A percentile compares a stretch with the other conserved stretches of the same genome.
These are phyloP conservation scores for Purshia tridentata DNA, from an alignment of 306 rosid genomes.

Conservation along the genomic window DNA sequence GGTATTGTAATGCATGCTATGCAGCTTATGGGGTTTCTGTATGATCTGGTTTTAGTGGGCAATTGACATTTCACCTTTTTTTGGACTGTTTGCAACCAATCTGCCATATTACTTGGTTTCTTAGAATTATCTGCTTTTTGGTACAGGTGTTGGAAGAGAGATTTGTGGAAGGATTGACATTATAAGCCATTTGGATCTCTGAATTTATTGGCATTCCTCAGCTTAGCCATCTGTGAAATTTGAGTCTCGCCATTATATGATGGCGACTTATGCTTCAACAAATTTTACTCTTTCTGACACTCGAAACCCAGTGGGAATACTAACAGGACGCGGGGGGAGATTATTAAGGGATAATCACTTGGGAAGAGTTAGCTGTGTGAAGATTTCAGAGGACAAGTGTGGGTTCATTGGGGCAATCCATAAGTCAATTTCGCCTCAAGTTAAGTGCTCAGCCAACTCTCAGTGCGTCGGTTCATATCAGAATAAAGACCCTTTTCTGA, in stretches of 20 bases:
- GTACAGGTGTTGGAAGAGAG: conserved; percentile 45
- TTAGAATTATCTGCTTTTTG: conserved; percentile 9
- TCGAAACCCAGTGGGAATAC: conserved; percentile 55
- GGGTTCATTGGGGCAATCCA: conserved; percentile 38
- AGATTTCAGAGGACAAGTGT: conserved; percentile 39
- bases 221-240: conserved; percentile 18
- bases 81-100: not conserved
- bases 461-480: conserved; percentile 54
- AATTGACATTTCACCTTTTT: not conserved
- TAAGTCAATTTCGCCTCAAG: conserved; percentile 45
- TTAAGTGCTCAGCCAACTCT: conserved; percentile 60
- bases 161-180: conserved; percentile 29
- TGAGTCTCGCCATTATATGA: conserved; percentile 31
- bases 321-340: conserved; percentile 58
- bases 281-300: conserved; percentile 53
- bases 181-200: conserved; percentile 30
- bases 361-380: conserved; percentile 41
- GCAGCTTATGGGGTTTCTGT: conserved; percentile 13
- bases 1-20: not conserved
- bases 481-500: conserved; percentile 80
- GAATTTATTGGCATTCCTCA: conserved; percentile 9
- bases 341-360: conserved; percentile 37
- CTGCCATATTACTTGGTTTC: conserved; percentile 3
- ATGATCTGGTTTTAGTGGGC: not conserved
- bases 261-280: conserved; percentile 59